These are phyloP conservation scores for Podospora australis DNA, from an alignment of 495 filamentous ascomycete species.

Conservation along the genomic window DNA sequence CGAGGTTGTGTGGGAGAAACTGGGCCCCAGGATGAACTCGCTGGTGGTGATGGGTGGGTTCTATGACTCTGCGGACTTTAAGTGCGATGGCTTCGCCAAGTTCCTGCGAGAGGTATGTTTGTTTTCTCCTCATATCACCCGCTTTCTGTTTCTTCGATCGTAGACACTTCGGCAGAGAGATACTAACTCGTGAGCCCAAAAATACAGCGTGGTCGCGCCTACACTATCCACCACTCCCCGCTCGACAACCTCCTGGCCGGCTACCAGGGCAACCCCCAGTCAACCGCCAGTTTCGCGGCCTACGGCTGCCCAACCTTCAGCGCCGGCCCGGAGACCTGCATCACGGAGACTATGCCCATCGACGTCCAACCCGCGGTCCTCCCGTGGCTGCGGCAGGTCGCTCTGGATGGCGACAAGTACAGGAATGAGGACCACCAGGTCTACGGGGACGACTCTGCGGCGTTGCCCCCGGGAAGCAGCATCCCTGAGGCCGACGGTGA, in stretches of 20 bases:
- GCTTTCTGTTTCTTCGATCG: neutral
- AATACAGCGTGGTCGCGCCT: slow-evolving; percentile 52
- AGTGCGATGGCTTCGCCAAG: slow-evolving; percentile 32
- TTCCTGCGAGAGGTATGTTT: slow-evolving; percentile 44
- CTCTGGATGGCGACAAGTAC: slow-evolving; percentile 23
- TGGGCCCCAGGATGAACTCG: slow-evolving; percentile 31
- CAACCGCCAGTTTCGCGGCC: slow-evolving; percentile 22
- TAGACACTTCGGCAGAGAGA: neutral
- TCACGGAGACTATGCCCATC: slow-evolving; percentile 35
- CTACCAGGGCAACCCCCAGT: slow-evolving; percentile 30
- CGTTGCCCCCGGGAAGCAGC: neutral
- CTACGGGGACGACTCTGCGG: neutral
- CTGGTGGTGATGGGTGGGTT: slow-evolving; percentile 37
- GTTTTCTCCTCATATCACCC: neutral
- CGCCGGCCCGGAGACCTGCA: slow-evolving; percentile 29
- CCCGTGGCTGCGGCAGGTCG: slow-evolving; percentile 41
- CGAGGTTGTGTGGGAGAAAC: slow-evolving; percentile 41
- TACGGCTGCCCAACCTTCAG: slow-evolving; percentile 43
- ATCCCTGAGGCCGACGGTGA: too few species aligned
- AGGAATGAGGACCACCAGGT: slow-evolving; percentile 28
- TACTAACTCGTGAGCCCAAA: neutral
- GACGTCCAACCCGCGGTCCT: slow-evolving; percentile 30
- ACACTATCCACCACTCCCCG: slow-evolving; percentile 45
- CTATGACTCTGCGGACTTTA: slow-evolving; percentile 24
- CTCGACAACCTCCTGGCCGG: slow-evolving; percentile 45